phyloP scores from a whole-genome alignment of 2,329 filamentous ascomycete genomes.

The Trichophyton simii region DNA sequence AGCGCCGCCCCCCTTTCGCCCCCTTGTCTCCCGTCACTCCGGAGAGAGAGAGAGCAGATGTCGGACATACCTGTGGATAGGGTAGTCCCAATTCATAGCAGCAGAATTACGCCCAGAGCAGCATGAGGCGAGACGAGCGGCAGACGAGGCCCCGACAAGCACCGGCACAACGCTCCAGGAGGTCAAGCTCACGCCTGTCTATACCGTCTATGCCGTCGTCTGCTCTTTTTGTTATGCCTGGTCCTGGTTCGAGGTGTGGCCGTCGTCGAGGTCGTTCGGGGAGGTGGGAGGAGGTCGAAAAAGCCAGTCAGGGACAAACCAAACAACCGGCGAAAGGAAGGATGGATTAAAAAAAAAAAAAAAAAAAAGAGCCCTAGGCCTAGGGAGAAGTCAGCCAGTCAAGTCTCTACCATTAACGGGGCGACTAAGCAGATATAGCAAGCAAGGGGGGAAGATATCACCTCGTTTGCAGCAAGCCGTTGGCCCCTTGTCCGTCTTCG shows the following conservation, averaged over 20 bases:
- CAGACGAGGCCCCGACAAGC: constrained; percentile 20
- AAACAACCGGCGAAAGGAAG: too few relatives aligned
- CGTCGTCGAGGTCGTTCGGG: not conserved
- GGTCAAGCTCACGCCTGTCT: not conserved
- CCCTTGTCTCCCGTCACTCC: too few relatives aligned
- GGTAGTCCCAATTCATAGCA: constrained; percentile 38
- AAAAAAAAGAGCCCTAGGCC: too few relatives aligned
- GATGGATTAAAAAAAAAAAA: too few relatives aligned
- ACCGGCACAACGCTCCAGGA: too few relatives aligned
- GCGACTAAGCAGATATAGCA: not conserved
- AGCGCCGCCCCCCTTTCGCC: too few relatives aligned
- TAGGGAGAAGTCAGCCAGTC: too few relatives aligned
- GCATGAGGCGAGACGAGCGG: constrained; percentile 28
- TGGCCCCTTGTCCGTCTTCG: not conserved
- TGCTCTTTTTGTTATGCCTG: too few relatives aligned
- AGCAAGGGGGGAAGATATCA: not conserved
- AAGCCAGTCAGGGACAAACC: too few relatives aligned
- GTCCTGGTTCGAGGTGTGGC: not conserved
- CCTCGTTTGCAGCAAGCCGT: not conserved
- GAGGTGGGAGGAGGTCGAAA: not conserved
- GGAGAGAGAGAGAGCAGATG: too few relatives aligned
- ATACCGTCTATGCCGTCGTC: too few relatives aligned
- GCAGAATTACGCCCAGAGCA: constrained; percentile 25
- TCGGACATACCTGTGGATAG: constrained; percentile 33
- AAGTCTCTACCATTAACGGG: too few relatives aligned